Conservation (phyloP, 2,329 filamentous ascomycete genomes). For the Neurospora sp. region DNA sequence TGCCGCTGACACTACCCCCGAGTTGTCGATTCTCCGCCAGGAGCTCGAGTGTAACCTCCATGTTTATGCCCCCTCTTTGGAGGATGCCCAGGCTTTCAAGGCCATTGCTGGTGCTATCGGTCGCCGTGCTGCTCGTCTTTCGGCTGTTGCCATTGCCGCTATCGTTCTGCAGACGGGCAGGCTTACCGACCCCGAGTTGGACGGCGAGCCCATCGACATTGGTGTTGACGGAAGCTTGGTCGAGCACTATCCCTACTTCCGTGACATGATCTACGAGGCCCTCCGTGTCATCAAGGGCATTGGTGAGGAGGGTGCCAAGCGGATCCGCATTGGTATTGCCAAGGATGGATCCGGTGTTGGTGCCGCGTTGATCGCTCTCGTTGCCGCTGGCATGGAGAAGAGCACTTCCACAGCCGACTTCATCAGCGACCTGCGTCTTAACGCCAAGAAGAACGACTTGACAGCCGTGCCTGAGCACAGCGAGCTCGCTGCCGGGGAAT, state of each 20-base stretch:
- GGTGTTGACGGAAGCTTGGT: conserved; percentile 92
- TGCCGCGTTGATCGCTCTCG: conserved; percentile 85
- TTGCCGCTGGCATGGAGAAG: conserved; percentile 62
- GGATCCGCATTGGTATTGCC: conserved; percentile 87
- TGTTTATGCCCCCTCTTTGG: conserved; percentile 64
- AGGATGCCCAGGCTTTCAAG: conserved; percentile 85
- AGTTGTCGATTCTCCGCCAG: conserved; percentile 64
- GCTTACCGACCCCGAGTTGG: conserved; percentile 44
- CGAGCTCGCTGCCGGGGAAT: conserved; percentile 10
- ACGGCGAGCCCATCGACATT: conserved; percentile 70
- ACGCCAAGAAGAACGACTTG: conserved; percentile 25
- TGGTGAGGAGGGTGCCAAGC: conserved; percentile 68
- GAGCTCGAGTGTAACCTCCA: conserved; percentile 68
- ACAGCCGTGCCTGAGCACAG: conserved; percentile 16
- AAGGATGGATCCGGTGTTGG: conserved; percentile 97
- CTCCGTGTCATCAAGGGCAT: conserved; percentile 68
- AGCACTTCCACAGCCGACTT: conserved; percentile 24
- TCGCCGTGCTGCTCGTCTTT: conserved; percentile 76
- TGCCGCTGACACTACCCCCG: conserved; percentile 66
- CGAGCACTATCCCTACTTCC: conserved; percentile 91
- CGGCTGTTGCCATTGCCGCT: conserved; percentile 79
- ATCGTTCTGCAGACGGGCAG: conserved; percentile 74
- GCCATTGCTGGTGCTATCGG: conserved; percentile 73
- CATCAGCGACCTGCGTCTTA: conserved; percentile 31
- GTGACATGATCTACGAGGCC: conserved; percentile 78